Percentiles rank a stretch among this genome's conserved stretches.
phyloP scores from a whole-genome alignment of 108 stramenopile species.

The Ochromonas danica region DNA sequence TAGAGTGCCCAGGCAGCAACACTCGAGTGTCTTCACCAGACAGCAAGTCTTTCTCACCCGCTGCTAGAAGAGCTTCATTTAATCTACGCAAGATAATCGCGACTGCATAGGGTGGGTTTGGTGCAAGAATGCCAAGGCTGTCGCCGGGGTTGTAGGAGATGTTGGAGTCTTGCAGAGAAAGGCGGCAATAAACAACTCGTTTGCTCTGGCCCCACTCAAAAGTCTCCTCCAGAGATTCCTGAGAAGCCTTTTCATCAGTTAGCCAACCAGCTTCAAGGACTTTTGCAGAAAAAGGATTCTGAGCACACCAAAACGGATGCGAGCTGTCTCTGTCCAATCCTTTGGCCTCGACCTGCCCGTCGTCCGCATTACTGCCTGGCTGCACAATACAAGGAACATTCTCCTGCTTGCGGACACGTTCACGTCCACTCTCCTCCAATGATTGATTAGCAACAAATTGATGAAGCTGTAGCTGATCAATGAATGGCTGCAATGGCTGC shows the following conservation, averaged over 20 bases:
- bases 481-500: background rate
- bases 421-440: background rate
- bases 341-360: conserved; percentile 32
- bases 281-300: conserved; percentile 63
- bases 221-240: conserved; percentile 39
- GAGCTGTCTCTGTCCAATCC: too few species aligned
- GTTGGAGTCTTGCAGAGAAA: conserved; percentile 29
- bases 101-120: conserved; percentile 52
- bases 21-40: conserved; percentile 37
- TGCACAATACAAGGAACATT: background rate
- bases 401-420: background rate
- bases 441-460: background rate
- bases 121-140: conserved; percentile 71
- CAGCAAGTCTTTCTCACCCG: background rate
- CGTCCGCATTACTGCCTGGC: background rate
- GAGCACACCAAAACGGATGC: too few species aligned
- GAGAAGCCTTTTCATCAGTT: conserved; percentile 38
- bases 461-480: background rate
- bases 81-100: background rate
- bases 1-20: conserved; percentile 60
- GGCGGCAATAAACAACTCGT: conserved; percentile 56
- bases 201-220: conserved; percentile 74
- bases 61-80: background rate
- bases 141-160: conserved; percentile 85
- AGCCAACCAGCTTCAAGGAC: conserved; percentile 70